Percentiles rank a stretch among this genome's conserved stretches.
phyloP scores from a whole-genome alignment of 2,329 filamentous ascomycete genomes.

The Hypoxylon sp. region DNA sequence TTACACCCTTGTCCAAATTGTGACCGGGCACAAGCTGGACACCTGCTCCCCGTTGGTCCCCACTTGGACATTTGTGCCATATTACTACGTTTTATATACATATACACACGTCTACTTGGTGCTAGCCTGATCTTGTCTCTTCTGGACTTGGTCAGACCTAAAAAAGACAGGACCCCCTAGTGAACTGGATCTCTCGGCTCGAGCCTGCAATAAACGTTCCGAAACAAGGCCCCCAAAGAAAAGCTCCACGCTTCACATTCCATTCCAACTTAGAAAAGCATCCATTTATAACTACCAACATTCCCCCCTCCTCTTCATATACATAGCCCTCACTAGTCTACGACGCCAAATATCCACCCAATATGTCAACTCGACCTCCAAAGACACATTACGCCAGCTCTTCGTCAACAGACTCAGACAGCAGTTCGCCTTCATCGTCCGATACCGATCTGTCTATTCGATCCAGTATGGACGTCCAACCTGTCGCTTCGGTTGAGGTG shows the following conservation, averaged over 20 bases:
- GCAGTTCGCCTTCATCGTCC: slow-evolving; percentile 56
- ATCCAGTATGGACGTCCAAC: slow-evolving; percentile 65
- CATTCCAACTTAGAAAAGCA: slow-evolving; percentile 33
- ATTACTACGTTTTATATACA: slow-evolving; percentile 40
- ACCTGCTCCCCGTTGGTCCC: slow-evolving; percentile 26
- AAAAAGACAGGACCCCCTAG: slow-evolving; percentile 39
- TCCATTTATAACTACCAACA: slow-evolving; percentile 31
- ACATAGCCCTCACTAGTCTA: slow-evolving; percentile 18
- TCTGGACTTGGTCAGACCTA: slow-evolving; percentile 30
- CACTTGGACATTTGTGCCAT: slow-evolving; percentile 39
- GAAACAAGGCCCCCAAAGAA: slow-evolving; percentile 39
- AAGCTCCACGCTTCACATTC: slow-evolving; percentile 38
- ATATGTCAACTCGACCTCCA: slow-evolving; percentile 55
- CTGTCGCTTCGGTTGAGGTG: slow-evolving; percentile 69
- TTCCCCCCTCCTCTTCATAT: slow-evolving; percentile 29
- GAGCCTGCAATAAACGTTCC: slow-evolving; percentile 42
- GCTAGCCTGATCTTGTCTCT: slow-evolving; percentile 32
- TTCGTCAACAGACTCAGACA: slow-evolving; percentile 50
- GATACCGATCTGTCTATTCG: slow-evolving; percentile 62
- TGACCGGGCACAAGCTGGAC: slow-evolving; percentile 41
- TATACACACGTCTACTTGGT: slow-evolving; percentile 31
- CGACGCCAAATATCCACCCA: slow-evolving; percentile 28
- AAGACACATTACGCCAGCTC: slow-evolving; percentile 58
- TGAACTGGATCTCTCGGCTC: slow-evolving; percentile 43
- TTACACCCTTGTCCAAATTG: slow-evolving; percentile 44